A percentile compares a stretch with the other conserved stretches of the same genome.
phyloP scores from a whole-genome alignment of 148 eudicot genomes.

The Nepenthes mirabilis region DNA sequence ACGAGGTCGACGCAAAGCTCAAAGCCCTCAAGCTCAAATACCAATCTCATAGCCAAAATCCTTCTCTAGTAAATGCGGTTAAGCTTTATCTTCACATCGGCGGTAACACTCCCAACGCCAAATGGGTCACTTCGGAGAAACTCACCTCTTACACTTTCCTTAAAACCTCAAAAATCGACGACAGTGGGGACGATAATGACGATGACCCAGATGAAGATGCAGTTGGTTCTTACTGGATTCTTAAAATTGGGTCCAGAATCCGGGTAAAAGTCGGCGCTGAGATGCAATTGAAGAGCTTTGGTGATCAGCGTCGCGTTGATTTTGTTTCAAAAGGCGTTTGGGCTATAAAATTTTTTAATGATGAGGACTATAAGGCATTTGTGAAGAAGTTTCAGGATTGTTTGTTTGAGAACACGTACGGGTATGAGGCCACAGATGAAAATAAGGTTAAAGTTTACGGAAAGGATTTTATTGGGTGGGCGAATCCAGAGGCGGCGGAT shows the following conservation, averaged over 20 bases:
- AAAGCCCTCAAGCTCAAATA: slow-evolving; percentile 57
- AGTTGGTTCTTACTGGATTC: slow-evolving; percentile 34
- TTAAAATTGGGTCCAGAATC: slow-evolving; percentile 54
- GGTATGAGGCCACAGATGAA: slow-evolving; percentile 44
- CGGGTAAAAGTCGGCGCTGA: slow-evolving; percentile 59
- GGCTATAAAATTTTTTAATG: slow-evolving; percentile 65
- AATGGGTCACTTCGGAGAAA: slow-evolving; percentile 60
- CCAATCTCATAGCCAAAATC: slow-evolving; percentile 21
- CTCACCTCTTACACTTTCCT: slow-evolving; percentile 36
- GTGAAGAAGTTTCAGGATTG: slow-evolving; percentile 52
- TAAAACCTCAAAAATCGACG: slow-evolving; percentile 15
- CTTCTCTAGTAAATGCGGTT: slow-evolving; percentile 32
- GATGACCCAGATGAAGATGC: slow-evolving; percentile 20
- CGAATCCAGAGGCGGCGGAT: slow-evolving; percentile 66
- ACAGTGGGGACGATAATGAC: slow-evolving; percentile 20
- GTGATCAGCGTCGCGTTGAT: slow-evolving; percentile 78
- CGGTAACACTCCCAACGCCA: slow-evolving; percentile 76
- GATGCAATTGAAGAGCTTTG: slow-evolving; percentile 80
- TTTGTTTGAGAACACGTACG: slow-evolving; percentile 84
- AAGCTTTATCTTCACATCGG: slow-evolving; percentile 76
- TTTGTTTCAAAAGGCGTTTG: slow-evolving; percentile 68
- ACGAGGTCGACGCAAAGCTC: slow-evolving; percentile 54
- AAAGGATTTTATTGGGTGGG: slow-evolving; percentile 86
- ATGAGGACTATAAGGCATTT: slow-evolving; percentile 47
- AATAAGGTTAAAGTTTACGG: slow-evolving; percentile 78